Percentiles rank a stretch among this genome's conserved stretches.
phyloP scores from a whole-genome alignment of 129 eudicot species.

The Gnaphalium uliginosum region DNA sequence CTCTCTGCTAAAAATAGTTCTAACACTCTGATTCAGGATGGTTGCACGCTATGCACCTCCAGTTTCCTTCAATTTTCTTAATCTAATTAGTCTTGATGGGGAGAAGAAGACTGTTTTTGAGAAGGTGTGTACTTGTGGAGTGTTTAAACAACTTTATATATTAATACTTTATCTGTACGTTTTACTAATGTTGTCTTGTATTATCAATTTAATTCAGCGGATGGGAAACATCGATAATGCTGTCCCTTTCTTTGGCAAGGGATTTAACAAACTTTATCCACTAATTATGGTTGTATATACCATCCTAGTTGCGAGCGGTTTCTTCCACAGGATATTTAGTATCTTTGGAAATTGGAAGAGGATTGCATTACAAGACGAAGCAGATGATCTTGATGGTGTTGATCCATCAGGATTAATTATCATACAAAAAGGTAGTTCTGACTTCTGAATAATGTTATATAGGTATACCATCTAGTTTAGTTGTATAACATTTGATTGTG shows the following conservation, averaged over 20 bases:
- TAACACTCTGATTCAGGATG: constrained; percentile 55
- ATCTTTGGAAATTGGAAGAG: constrained; percentile 74
- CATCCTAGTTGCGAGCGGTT: constrained; percentile 78
- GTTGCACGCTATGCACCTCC: constrained; percentile 99
- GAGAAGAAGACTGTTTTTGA: constrained; percentile 75
- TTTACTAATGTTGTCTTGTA: neutral
- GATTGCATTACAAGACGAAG: constrained; percentile 57
- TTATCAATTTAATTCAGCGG: constrained; percentile 47
- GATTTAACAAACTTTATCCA: constrained; percentile 89
- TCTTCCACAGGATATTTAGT: constrained; percentile 73
- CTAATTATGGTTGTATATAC: constrained; percentile 93
- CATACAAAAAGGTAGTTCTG: constrained; percentile 60
- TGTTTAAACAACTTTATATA: neutral
- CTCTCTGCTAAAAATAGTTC: constrained; percentile 1
- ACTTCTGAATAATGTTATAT: neutral
- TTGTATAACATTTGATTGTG: constrained; percentile 12
- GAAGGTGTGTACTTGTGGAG: constrained; percentile 42
- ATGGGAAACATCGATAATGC: constrained; percentile 95
- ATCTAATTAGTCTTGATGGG: constrained; percentile 77
- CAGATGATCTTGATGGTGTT: constrained; percentile 79
- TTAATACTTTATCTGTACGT: neutral
- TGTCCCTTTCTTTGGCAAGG: constrained; percentile 89
- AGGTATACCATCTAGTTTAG: neutral
- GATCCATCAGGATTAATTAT: constrained; percentile 84
- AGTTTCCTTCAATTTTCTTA: constrained; percentile 85